Conservation (phyloP, 2,329 filamentous ascomycete species). For the Phialophora expanda region DNA sequence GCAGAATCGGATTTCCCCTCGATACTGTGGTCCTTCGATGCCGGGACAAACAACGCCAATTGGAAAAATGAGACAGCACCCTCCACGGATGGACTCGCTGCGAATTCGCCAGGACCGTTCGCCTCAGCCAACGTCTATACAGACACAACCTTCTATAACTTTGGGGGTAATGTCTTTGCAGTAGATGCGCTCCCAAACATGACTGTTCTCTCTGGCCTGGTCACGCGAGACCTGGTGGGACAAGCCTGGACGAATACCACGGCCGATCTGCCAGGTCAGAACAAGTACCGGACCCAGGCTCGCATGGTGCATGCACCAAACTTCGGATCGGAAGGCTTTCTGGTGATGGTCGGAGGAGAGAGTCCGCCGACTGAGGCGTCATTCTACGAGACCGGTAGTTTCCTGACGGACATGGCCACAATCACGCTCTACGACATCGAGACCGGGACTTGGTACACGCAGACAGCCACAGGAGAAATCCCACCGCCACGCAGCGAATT, state of each 20-base stretch:
- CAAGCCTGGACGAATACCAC: slow-evolving; percentile 29
- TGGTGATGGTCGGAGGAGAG: slow-evolving; percentile 32
- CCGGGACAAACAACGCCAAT: slow-evolving; percentile 7
- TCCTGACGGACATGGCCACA: slow-evolving; percentile 32
- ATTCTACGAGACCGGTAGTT: slow-evolving; percentile 17
- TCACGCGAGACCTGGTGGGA: slow-evolving; percentile 23
- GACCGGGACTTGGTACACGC: slow-evolving; percentile 29
- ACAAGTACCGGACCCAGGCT: slow-evolving; percentile 24
- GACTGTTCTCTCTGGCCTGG: slow-evolving; percentile 31
- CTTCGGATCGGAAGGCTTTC: slow-evolving; percentile 29
- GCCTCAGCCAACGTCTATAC: slow-evolving; percentile 24
- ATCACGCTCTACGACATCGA: slow-evolving; percentile 34
- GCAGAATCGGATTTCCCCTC: slow-evolving; percentile 12
- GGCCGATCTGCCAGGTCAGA: slow-evolving; percentile 22
- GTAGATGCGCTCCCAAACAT: slow-evolving; percentile 14
- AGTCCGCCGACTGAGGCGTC: slow-evolving; percentile 24
- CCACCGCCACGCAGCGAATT: slow-evolving; percentile 29
- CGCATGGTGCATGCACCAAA: slow-evolving; percentile 20
- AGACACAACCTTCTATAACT: slow-evolving; percentile 27
- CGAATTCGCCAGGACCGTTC: slow-evolving; percentile 21
- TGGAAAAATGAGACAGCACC: slow-evolving; percentile 23
- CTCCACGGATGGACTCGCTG: slow-evolving; percentile 16
- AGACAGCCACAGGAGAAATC: slow-evolving; percentile 35
- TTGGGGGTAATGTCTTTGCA: slow-evolving; percentile 24
- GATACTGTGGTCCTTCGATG: slow-evolving; percentile 25